Base-by-base conservation (phyloP, 768 basidiomycete species). In the Termitomyces titanicus region DNA sequence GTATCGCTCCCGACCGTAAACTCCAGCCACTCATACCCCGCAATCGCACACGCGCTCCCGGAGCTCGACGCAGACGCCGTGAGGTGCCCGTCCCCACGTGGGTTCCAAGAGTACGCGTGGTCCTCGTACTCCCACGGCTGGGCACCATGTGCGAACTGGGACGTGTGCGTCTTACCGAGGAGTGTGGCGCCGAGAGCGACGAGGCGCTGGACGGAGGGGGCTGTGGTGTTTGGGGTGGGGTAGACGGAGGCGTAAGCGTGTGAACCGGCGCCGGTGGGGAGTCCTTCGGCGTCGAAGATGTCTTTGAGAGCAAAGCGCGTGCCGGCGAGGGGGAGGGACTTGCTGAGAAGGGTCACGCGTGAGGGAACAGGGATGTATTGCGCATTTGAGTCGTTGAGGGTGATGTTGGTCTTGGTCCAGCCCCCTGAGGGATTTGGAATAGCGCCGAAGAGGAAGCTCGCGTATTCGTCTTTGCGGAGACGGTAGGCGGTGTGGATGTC, bases 121-220 rank as follows among this genome's bases (percentile, higher is more conserved):
- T 74, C 72, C 9, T 64, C 53, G 56, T 66, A 73, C 50, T 75
- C 72, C 73, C 73, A 74, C 6, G 73, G 73, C 24, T 69, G 57
- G 0, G 73, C 73, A 3, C 77, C 78, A 59, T 79, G 78, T n/a
- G 77, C 79, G 58, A 80, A 80, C 59, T 79, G 79, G 0, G 78
- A 77, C 9, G 78, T 78, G 54, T 79, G 79, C 8, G 77, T 76
- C 63, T 83, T 84, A 34, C 81, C 82, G 2, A 84, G 72, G 57
- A 82, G 66, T 11, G 76, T 66, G 17, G 79, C 78, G 22, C 83
- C 83, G 37, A 75, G 71, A 47, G 73, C 70, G 29, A 80, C 60
- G 5, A 84, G 73, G 15, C 68, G 71, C 59, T 76, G 71, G 17
- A 84, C 64, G 0, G 79, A 71, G 5, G 75, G 69, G 7, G 79